These are phyloP conservation scores for Peronosclerospora sorghi DNA, from an alignment of 352 stramenopile species.

Conservation along the genomic window DNA sequence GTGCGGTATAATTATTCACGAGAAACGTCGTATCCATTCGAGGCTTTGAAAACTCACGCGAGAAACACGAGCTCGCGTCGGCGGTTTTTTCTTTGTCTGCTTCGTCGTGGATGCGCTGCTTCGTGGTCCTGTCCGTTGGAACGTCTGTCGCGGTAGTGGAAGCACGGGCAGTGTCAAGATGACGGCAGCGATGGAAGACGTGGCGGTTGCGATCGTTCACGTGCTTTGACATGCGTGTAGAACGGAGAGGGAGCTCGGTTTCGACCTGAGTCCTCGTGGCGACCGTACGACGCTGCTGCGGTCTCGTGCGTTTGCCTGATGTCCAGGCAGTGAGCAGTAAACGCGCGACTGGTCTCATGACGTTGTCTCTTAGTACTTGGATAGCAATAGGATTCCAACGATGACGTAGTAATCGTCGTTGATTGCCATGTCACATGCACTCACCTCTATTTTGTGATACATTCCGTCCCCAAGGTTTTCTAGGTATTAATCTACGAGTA, in stretches of 20 bases:
- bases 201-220: slow-evolving; percentile 3
- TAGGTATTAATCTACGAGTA: no score
- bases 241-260: no score
- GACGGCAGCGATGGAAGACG: slow-evolving; percentile 13
- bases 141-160: neutral
- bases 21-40: slow-evolving; percentile 73
- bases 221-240: neutral
- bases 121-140: neutral
- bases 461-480: no score
- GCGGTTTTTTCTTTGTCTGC: neutral
- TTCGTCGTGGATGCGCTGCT: neutral
- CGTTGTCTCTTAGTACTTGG: no score
- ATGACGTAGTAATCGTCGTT: no score
- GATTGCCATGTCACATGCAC: no score
- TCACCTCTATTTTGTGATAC: no score
- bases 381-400: no score
- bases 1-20: slow-evolving; percentile 94
- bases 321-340: neutral
- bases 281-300: no score
- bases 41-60: slow-evolving; percentile 60
- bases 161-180: slow-evolving; percentile 2
- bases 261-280: no score
- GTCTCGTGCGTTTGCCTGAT: no score
- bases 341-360: neutral
- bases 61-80: slow-evolving; percentile 32